phyloP scores from a whole-genome alignment of 371 early-diverging fungal species.

The Rhizopus microsporus region DNA sequence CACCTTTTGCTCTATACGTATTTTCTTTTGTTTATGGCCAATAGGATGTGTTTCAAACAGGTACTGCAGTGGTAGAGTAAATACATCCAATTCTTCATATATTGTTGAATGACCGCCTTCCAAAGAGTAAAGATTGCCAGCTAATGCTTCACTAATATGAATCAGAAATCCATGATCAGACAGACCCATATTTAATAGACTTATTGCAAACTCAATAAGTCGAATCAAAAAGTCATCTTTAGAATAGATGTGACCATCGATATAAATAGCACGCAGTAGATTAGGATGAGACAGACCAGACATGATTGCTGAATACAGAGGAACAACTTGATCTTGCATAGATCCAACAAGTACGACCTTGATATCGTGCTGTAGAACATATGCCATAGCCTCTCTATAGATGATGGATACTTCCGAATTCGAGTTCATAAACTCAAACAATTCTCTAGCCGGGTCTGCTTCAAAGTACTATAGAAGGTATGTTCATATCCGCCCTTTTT shows the following conservation, averaged over 20 bases:
- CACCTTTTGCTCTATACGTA: slow-evolving; percentile 1
- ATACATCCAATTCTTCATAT: slow-evolving; percentile 88
- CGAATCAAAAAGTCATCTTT: slow-evolving; percentile 82
- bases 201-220: slow-evolving; percentile 79
- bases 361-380: slow-evolving; percentile 66
- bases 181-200: slow-evolving; percentile 82
- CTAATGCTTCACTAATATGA: slow-evolving; percentile 81
- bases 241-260: slow-evolving; percentile 74
- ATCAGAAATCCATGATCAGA: slow-evolving; percentile 83
- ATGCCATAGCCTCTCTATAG: slow-evolving; percentile 71
- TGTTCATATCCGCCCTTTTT: background rate
- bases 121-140: slow-evolving; percentile 80
- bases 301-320: slow-evolving; percentile 88
- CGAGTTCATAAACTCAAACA: slow-evolving; percentile 90
- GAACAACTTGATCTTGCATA: slow-evolving; percentile 94
- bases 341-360: slow-evolving; percentile 70
- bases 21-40: slow-evolving; percentile 8
- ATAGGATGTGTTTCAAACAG: slow-evolving; percentile 39
- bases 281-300: slow-evolving; percentile 84
- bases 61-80: slow-evolving; percentile 54
- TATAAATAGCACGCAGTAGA: slow-evolving; percentile 85
- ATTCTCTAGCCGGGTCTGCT: slow-evolving; percentile 87
- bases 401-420: slow-evolving; percentile 59
- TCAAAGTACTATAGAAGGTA: slow-evolving; percentile 69
- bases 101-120: slow-evolving; percentile 90